phyloP scores from a whole-genome alignment of 208 protist species.

The Trypanosoma cruzi region DNA sequence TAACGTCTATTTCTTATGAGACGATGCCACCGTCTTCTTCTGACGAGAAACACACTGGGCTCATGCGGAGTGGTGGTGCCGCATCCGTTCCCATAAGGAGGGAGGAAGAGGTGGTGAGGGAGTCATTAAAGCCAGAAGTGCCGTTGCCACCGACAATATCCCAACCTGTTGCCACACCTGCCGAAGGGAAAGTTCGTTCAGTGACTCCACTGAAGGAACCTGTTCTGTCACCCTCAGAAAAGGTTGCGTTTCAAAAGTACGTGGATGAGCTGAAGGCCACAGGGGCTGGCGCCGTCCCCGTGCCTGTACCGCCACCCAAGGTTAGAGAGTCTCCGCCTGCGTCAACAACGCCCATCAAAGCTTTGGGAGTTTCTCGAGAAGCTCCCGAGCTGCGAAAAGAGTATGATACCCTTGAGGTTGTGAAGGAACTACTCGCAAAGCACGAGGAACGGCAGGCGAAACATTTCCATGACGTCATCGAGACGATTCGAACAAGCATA shows the following conservation, averaged over 20 bases:
- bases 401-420: conserved; percentile 44
- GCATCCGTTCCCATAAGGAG: not conserved
- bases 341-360: not conserved
- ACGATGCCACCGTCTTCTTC: conserved; percentile 3
- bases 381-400: conserved; percentile 15
- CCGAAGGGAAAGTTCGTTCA: conserved; percentile 1
- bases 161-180: conserved; percentile 1
- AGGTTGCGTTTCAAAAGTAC: conserved; percentile 64
- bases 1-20: not conserved
- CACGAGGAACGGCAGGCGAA: conserved; percentile 52
- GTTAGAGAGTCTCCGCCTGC: not conserved
- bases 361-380: not conserved
- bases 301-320: not conserved
- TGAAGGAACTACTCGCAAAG: conserved; percentile 40
- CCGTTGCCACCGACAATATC: conserved; percentile 19
- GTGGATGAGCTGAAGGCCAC: conserved; percentile 46
- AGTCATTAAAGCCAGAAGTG: conserved; percentile 25
- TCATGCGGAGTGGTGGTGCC: not conserved
- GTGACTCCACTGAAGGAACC: conserved; percentile 17
- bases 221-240: conserved; percentile 43
- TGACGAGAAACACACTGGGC: not conserved
- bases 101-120: conserved; percentile 10
- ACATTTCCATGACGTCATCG: conserved; percentile 49
- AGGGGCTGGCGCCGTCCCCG: conserved; percentile 11
- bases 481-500: conserved; percentile 29